A percentile compares a stretch with the other conserved stretches of the same genome.
phyloP scores from a whole-genome alignment of 1,284 basidiomycete genomes.

The Trametes sp. region DNA sequence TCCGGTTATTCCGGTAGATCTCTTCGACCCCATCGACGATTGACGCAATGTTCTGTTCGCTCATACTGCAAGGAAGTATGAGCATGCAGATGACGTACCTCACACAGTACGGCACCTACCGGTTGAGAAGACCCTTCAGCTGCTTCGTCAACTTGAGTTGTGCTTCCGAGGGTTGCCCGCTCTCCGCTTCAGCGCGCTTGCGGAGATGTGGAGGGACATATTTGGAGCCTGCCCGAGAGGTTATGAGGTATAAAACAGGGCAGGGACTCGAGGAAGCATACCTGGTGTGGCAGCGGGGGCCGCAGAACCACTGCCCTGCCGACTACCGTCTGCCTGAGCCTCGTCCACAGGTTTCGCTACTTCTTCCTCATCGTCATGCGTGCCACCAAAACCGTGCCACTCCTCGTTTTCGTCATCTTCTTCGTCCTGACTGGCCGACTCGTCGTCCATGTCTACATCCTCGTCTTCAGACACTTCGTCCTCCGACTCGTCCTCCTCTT shows the following conservation, averaged over 20 bases:
- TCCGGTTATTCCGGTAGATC: constrained; percentile 79
- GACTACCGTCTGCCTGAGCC: not conserved
- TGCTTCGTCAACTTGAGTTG: constrained; percentile 77
- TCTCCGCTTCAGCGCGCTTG: constrained; percentile 43
- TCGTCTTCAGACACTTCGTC: constrained; percentile 23
- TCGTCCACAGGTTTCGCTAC: not conserved
- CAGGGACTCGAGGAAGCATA: not conserved
- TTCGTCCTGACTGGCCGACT: constrained; percentile 22
- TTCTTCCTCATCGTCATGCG: not conserved
- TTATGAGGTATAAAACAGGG: not conserved
- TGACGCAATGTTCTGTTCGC: constrained; percentile 88
- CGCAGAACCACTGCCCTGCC: not conserved
- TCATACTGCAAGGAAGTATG: constrained; percentile 61
- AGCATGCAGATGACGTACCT: not conserved
- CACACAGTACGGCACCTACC: constrained; percentile 51
- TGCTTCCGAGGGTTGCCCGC: constrained; percentile 54
- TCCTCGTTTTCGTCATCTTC: constrained; percentile 34
- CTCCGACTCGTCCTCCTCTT: constrained; percentile 19
- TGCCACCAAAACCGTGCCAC: constrained; percentile 37
- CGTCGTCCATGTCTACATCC: constrained; percentile 13
- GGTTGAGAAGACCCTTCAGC: constrained; percentile 89
- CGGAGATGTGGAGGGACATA: constrained; percentile 76
- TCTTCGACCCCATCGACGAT: constrained; percentile 84
- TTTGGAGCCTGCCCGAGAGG: constrained; percentile 44
- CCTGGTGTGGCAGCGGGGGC: constrained; percentile 3